phyloP scores from a whole-genome alignment of 192 early-diverging fungal species.

The Coemansia sp. region DNA sequence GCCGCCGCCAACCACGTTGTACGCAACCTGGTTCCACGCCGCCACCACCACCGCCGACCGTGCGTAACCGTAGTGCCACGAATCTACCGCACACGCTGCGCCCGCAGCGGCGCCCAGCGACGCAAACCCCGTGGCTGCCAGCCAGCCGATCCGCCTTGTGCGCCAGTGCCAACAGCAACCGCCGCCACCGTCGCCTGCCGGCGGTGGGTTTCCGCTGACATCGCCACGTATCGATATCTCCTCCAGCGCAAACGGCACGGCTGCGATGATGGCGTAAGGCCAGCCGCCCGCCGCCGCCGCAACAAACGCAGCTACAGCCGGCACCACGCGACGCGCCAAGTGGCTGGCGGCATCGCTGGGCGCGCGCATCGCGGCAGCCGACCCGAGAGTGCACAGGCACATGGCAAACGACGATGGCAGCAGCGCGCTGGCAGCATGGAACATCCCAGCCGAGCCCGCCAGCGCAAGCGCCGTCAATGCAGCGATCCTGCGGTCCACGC shows the following conservation, averaged over 20 bases:
- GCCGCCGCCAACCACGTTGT: constrained; percentile 83
- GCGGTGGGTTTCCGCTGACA: too few species aligned
- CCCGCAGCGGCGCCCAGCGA: constrained; percentile 31
- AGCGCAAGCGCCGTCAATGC: constrained; percentile 66
- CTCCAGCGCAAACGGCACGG: constrained; percentile 75
- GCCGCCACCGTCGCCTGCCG: background rate
- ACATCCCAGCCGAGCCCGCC: constrained; percentile 81
- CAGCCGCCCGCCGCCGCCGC: constrained; percentile 73
- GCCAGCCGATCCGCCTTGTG: background rate
- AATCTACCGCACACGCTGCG: constrained; percentile 71
- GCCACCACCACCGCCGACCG: constrained; percentile 70
- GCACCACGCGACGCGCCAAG: constrained; percentile 51
- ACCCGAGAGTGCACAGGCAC: constrained; percentile 77
- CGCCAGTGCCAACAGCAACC: constrained; percentile 41
- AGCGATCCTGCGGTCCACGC: constrained; percentile 67
- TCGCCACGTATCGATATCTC: constrained; percentile 59
- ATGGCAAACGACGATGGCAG: constrained; percentile 94
- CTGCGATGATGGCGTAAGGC: constrained; percentile 83
- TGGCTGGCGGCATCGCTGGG: constrained; percentile 47
- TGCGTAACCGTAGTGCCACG: constrained; percentile 69
- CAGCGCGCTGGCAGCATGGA: constrained; percentile 75
- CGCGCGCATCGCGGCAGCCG: constrained; percentile 63
- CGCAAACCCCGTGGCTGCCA: constrained; percentile 34
- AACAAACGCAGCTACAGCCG: constrained; percentile 63
- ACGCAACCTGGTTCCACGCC: constrained; percentile 84